Evolutionary conservation across 306 rosid genomes (phyloP).

Genomic region (Abrus pulchellus): DNA sequence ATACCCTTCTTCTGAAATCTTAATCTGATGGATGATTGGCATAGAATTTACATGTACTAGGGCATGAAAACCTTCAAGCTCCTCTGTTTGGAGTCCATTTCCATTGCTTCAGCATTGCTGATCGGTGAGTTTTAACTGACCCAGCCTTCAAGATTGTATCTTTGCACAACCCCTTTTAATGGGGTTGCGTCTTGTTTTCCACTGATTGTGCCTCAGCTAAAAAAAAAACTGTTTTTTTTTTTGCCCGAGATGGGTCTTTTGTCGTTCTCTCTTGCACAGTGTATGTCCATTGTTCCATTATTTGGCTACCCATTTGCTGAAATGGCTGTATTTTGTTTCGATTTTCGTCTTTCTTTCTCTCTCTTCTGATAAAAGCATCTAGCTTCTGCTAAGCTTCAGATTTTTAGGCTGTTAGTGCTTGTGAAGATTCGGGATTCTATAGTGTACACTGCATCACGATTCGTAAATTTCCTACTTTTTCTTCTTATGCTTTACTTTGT

Average conservation of each 20-base stretch:
- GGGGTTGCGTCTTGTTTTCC: slow-evolving; percentile 47
- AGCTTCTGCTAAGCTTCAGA: slow-evolving; percentile 38
- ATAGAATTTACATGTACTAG: slow-evolving; percentile 62
- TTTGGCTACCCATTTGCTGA: slow-evolving; percentile 37
- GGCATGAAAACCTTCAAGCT: slow-evolving; percentile 77
- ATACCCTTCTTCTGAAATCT: slow-evolving; percentile 47
- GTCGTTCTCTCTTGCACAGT: slow-evolving; percentile 10
- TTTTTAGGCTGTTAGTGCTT: slow-evolving; percentile 30
- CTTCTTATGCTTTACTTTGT: slow-evolving; percentile 24
- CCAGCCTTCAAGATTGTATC: slow-evolving; percentile 14
- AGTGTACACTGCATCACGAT: slow-evolving; percentile 31
- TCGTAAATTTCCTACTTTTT: slow-evolving; percentile 38
- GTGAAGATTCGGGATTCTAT: slow-evolving; percentile 29
- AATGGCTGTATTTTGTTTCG: slow-evolving; percentile 44
- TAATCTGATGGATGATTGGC: slow-evolving; percentile 56
- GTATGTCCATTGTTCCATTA: slow-evolving; percentile 48
- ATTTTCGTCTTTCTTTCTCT: slow-evolving; percentile 2
- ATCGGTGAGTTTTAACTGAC: slow-evolving; percentile 67
- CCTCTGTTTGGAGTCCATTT: slow-evolving; percentile 57
- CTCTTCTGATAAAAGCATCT: slow-evolving; percentile 20
- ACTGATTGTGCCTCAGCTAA: slow-evolving; percentile 27
- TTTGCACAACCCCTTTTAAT: slow-evolving; percentile 43
- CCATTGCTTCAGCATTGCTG: slow-evolving; percentile 71
- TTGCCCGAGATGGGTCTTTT: slow-evolving; percentile 46
- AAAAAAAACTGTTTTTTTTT: slow-evolving; percentile 7